Evolutionary conservation across 2,329 filamentous ascomycete species (phyloP), one percentile per base, ranked within the genome.

Genomic region (Verticillium nubilum): DNA sequence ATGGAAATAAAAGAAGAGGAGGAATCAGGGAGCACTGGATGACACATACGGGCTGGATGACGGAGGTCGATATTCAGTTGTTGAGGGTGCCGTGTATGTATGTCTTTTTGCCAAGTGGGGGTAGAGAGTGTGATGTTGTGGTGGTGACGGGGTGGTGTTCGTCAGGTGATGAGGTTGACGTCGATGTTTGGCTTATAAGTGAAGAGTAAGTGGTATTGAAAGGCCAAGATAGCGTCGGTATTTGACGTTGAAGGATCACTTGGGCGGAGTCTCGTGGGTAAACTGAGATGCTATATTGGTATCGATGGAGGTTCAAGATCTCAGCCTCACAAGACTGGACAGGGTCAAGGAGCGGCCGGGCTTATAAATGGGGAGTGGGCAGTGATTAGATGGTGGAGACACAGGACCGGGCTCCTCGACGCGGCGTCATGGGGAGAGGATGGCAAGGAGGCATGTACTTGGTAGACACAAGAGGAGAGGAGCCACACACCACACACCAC

Each of bases 1-100:
- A 70, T 70, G 68, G 65, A 58, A 55, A 64, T 64, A 63, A 60
- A 62, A 64, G 63, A 62, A 64, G 58, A 58, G 61, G 54, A 59
- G 61, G 63, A 56, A 57, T 59, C 61, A 67, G 66, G 65, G 37
- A 68, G 66, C 60, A 66, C 60, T 62, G 58, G 64, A 61, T 64
- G 62, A 59, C 63, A 70, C 67, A 66, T 68, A 72, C 68, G 66
- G 60, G 56, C 47, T 52, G 37, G 47, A 37, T 31, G 28, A 19
- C 53, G 56, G 56, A 59, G 53, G 37, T 28, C 47, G 54, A 57
- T 50, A 35, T 60, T 47, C 29, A 35, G 27, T 57, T 52, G 56
- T 35, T 52, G 59, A 17, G 12, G 54, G 35, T 31, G 29, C 52
- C 57, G 50, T 60, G 47, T 58, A 37, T 58, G 56, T 58, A 31